Evolutionary conservation across 495 filamentous ascomycete genomes (phyloP), one percentile per base, ranked within the genome.

Genomic region (Penicillium canariense): DNA sequence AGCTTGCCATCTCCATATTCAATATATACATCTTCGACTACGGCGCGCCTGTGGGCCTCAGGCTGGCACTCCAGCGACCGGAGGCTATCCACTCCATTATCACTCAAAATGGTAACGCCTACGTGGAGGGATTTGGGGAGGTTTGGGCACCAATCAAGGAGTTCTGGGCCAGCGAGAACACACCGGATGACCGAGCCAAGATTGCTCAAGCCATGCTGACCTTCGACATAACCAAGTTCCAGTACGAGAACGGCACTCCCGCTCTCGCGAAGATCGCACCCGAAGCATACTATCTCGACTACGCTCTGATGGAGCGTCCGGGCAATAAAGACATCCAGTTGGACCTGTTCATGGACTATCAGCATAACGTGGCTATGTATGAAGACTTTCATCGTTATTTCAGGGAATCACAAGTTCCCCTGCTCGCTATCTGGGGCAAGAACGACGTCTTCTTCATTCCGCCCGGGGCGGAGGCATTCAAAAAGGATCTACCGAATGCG

Each of bases 1-100:
- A 65, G 18, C 68, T 83, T 12, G 55, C 65, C 10, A 69, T 85
- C 38, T 59, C 46, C 7, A 76, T 69, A 30, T 85, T 78, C 66
- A 68, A 75, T 15, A 58, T 86, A 23, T 88, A 84, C 64, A 77
- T 87, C 54, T 87, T 87, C 62, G 84, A 88, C 69, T 87, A 86
- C 66, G 84, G 84, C 31, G 82, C 84, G 0, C 83, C 84, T 0
- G 72, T 71, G 11, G 84, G 74, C 3, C 64, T 85, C 9, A 73
- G 80, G 5, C 66, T 86, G 9, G 81, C 84, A 0, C 69, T 85
- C 7, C 45, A 73, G 20, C 68, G 76, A 4, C 77, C 79, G 0
- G 55, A 75, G 5, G 65, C 69, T 10, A 67, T 86, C 30, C 65
- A 69, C 23, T 79, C 78, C 14, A 80, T 88, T 52, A 74, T 87